Evolutionary conservation across 306 rosid genomes (phyloP).

Genomic region (Sindora glabra): DNA sequence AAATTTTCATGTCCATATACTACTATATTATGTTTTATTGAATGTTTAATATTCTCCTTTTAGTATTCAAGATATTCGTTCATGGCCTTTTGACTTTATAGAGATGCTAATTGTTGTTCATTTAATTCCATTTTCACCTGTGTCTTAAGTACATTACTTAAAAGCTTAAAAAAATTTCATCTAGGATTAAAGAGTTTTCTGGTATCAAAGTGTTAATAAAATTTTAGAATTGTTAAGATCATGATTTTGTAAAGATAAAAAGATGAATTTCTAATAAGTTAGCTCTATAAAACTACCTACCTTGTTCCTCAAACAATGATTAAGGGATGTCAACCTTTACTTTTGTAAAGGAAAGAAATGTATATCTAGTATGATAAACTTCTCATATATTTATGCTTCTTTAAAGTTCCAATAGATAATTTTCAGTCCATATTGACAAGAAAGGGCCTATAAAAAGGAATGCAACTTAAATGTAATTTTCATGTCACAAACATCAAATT

Average conservation of each 20-base stretch:
- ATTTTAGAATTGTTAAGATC: too few species aligned
- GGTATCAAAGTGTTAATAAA: too few species aligned
- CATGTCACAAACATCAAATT: neutral
- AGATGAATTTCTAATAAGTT: constrained; percentile 86
- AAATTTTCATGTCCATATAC: constrained; percentile 82
- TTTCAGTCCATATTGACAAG: neutral
- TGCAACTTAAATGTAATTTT: neutral
- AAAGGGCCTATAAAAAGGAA: neutral
- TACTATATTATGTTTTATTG: constrained; percentile 87
- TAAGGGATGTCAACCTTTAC: constrained; percentile 78
- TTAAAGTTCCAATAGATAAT: neutral
- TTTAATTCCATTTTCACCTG: constrained; percentile 65
- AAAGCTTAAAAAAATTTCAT: neutral
- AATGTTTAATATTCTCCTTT: constrained; percentile 62
- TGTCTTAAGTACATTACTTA: constrained; percentile 11
- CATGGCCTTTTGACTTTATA: constrained; percentile 85
- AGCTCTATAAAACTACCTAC: constrained; percentile 89
- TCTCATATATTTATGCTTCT: neutral
- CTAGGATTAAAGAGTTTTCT: too few species aligned
- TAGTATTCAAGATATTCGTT: constrained; percentile 73
- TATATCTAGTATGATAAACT: neutral
- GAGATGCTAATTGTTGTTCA: constrained; percentile 71
- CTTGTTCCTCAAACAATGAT: constrained; percentile 92
- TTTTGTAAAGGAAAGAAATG: constrained; percentile 40
- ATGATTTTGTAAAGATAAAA: neutral